Evolutionary conservation across 2,329 filamentous ascomycete species (phyloP).

Genomic region (Sporothrix inflata): DNA sequence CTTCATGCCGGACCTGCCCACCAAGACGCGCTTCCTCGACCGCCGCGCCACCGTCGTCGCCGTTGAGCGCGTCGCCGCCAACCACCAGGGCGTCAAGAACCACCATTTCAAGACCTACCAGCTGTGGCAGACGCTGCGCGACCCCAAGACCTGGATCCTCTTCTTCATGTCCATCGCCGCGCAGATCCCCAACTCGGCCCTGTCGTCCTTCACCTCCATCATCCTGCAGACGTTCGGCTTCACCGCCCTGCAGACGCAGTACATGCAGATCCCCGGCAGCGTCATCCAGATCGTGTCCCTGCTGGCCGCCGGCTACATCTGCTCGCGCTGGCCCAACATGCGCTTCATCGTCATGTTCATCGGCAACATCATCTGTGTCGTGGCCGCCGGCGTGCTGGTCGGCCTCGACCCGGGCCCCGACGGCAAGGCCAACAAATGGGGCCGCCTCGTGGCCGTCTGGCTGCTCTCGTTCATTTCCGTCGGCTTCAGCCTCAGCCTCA

Average conservation of each 20-base stretch:
- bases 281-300: constrained; percentile 60
- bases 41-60: constrained; percentile 56
- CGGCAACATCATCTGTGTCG: constrained; percentile 59
- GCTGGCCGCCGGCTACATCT: constrained; percentile 54
- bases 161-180: constrained; percentile 45
- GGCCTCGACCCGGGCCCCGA: constrained; percentile 41
- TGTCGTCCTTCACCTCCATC: constrained; percentile 40
- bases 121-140: constrained; percentile 58
- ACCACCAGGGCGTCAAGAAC: constrained; percentile 64
- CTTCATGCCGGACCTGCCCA: constrained; percentile 57
- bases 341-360: constrained; percentile 59
- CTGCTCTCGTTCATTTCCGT: constrained; percentile 40
- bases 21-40: constrained; percentile 57
- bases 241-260: constrained; percentile 37
- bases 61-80: constrained; percentile 57
- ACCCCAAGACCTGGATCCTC: constrained; percentile 62
- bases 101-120: constrained; percentile 58
- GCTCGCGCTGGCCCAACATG: constrained; percentile 55
- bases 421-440: constrained; percentile 52
- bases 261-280: constrained; percentile 61
- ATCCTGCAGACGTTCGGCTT: constrained; percentile 43
- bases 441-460: constrained; percentile 60
- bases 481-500: constrained; percentile 56
- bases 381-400: constrained; percentile 56
- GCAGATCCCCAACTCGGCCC: constrained; percentile 44